Base-by-base conservation (phyloP, 257 asterid species). In the Rauvolfia tetraphylla region DNA sequence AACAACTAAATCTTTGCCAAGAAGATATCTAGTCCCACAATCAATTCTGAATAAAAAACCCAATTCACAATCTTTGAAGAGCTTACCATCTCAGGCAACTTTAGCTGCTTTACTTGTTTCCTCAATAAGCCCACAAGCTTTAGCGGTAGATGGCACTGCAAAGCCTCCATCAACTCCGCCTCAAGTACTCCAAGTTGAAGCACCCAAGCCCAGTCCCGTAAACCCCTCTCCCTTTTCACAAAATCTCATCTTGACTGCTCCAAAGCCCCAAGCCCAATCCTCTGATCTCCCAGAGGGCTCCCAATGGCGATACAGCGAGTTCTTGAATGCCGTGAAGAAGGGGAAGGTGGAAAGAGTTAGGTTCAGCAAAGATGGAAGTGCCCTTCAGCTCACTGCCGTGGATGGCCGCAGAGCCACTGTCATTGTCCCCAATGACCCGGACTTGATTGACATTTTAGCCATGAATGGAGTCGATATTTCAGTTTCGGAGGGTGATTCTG, bases 381-480 rank as follows among this genome's bases (percentile, higher is more conserved):
- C 75, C 76, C 95, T 95, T 76, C 98, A 95, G 84, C 92, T 95
- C 39, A 92, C 98, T 29, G 98, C 99, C 20, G 85, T 92, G 0
- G 99, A 95, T 54, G 99, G 99, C 49, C 92, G 95, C 27, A 85
- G 94, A 83, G 98, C 99, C 0, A 44, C 83, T 4, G 98, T 95
- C 22, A 86, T 83, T 59, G 99, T 95, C 17, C 98, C 99, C 51
- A 95, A 92, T 46, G 99, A 95, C 81, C 99, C 98, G 29, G 99
- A 92, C 71, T 86, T 95, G 76, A 91, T 95, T 23, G 99, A 92
- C 79, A 95, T 95, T 75, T 78, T 92, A 75, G 99, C 98, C 8
- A 95, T 92, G 98, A 92, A 91, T 41, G 99, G 99, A 14, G 99
- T 95, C 14, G 99, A 95, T 82, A 95, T 95, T 36, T 82, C 97